Evolutionary conservation across 2,329 filamentous ascomycete species (phyloP).

Genomic region (Pestalotiopsis sp.): DNA sequence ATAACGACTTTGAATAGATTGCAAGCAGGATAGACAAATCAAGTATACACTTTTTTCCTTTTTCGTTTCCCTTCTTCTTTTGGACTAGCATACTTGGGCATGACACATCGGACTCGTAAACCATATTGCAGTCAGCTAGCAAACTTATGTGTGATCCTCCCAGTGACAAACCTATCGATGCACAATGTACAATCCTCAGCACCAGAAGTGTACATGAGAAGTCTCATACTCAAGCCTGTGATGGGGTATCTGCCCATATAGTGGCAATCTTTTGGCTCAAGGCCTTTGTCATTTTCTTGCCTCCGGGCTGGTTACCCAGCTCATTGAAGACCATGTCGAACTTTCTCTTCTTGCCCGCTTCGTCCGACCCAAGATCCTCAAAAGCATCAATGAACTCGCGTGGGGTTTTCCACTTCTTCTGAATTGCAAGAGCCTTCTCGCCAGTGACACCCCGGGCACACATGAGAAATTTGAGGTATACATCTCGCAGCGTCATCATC

Average conservation of each 20-base stretch:
- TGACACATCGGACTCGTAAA: neutral
- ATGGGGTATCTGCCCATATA: slow-evolving; percentile 62
- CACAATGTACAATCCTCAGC: neutral
- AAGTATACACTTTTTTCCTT: neutral
- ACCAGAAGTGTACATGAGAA: neutral
- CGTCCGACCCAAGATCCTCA: slow-evolving; percentile 53
- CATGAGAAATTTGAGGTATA: slow-evolving; percentile 87
- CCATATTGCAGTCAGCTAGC: neutral
- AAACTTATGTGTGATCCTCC: neutral
- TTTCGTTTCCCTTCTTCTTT: neutral
- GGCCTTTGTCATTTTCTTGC: slow-evolving; percentile 68
- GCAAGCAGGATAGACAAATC: neutral
- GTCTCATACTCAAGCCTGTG: neutral
- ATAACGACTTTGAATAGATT: neutral
- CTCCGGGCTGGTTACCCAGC: slow-evolving; percentile 62
- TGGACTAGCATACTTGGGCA: neutral
- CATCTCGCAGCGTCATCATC: slow-evolving; percentile 71
- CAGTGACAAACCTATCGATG: neutral
- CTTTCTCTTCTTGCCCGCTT: slow-evolving; percentile 57
- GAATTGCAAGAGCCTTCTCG: slow-evolving; percentile 79
- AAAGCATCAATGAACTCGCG: slow-evolving; percentile 72
- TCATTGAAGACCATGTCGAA: slow-evolving; percentile 61
- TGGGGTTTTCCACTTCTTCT: slow-evolving; percentile 77
- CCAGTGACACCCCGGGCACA: slow-evolving; percentile 75
- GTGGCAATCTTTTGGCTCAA: slow-evolving; percentile 73